Percentiles rank a stretch among this genome's conserved stretches.
These are phyloP conservation scores for Luffa aegyptiaca DNA, from an alignment of 306 rosid species.

Conservation along the genomic window DNA sequence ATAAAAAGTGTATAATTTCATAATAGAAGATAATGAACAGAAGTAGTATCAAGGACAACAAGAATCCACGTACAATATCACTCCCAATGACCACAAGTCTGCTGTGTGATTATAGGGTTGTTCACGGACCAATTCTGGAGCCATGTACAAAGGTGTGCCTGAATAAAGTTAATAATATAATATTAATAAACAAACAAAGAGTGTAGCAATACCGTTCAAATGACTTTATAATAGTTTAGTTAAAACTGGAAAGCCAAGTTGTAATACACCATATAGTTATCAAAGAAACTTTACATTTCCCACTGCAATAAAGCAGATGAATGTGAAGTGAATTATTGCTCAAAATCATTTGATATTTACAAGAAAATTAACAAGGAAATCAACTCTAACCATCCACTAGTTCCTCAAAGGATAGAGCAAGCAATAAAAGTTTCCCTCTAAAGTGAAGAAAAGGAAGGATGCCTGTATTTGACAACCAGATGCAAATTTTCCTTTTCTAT, in stretches of 20 bases:
- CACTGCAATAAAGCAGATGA: background rate
- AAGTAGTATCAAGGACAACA: slow-evolving; percentile 12
- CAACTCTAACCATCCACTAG: background rate
- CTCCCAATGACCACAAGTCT: slow-evolving; percentile 98
- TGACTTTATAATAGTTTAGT: background rate
- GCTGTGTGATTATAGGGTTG: slow-evolving; percentile 96
- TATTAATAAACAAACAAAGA: background rate
- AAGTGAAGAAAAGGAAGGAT: background rate
- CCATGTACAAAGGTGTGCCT: slow-evolving; percentile 99
- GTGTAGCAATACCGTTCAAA: background rate
- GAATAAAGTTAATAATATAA: slow-evolving; percentile 11
- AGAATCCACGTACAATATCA: slow-evolving; percentile 60
- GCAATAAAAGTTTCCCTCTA: background rate
- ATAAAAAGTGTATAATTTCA: background rate
- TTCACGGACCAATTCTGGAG: slow-evolving; percentile 95
- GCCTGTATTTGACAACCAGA: background rate
- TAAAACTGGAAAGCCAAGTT: background rate
- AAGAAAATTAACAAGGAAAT: background rate
- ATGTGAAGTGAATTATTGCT: background rate
- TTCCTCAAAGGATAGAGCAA: background rate
- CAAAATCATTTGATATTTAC: background rate
- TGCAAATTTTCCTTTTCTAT: background rate
- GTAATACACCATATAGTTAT: background rate
- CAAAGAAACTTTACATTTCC: background rate
- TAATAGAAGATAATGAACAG: background rate